Percentiles rank a stretch among this genome's conserved stretches.
Conservation (phyloP, 2,329 filamentous ascomycete genomes). For the Pseudopyricularia cyperi region DNA sequence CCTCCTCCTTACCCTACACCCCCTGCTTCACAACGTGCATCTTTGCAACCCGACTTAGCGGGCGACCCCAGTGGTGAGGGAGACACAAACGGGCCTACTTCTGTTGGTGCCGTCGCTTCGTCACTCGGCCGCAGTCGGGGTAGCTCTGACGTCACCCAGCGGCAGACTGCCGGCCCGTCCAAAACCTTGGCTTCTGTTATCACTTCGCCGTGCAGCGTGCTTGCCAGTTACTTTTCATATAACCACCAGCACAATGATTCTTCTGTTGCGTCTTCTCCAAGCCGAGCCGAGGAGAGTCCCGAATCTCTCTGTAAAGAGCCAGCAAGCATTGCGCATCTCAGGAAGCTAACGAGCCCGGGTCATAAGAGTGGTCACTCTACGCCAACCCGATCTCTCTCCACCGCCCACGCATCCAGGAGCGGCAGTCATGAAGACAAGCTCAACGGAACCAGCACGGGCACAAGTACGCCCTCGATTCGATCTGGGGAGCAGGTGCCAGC, state of each 20-base stretch:
- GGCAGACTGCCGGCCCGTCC: constrained; percentile 30
- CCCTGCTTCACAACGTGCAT: constrained; percentile 36
- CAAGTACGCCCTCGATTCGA: constrained; percentile 35
- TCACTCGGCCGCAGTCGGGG: constrained; percentile 29
- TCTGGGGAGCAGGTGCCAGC: constrained; percentile 51
- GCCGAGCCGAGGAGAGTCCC: constrained; percentile 9
- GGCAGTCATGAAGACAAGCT: constrained; percentile 26
- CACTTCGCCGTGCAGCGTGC: constrained; percentile 43
- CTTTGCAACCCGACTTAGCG: constrained; percentile 28
- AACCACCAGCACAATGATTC: constrained; percentile 30
- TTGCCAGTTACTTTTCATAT: constrained; percentile 51
- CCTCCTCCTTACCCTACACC: constrained; percentile 42
- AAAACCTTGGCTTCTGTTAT: constrained; percentile 53
- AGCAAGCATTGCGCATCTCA: constrained; percentile 55
- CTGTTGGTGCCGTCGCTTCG: constrained; percentile 19
- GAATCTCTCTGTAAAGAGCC: constrained; percentile 32
- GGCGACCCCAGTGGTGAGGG: constrained; percentile 26
- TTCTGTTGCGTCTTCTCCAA: constrained; percentile 37
- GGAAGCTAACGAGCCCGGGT: constrained; percentile 75
- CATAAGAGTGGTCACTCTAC: constrained; percentile 88
- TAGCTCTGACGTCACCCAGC: constrained; percentile 27
- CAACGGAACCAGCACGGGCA: constrained; percentile 30
- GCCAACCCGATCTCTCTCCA: constrained; percentile 75
- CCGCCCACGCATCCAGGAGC: constrained; percentile 37
- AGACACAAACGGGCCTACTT: constrained; percentile 17